A percentile compares a stretch with the other conserved stretches of the same genome.
Conservation (phyloP, 2,329 filamentous ascomycete species). For the Sarocladiaceae sp. region DNA sequence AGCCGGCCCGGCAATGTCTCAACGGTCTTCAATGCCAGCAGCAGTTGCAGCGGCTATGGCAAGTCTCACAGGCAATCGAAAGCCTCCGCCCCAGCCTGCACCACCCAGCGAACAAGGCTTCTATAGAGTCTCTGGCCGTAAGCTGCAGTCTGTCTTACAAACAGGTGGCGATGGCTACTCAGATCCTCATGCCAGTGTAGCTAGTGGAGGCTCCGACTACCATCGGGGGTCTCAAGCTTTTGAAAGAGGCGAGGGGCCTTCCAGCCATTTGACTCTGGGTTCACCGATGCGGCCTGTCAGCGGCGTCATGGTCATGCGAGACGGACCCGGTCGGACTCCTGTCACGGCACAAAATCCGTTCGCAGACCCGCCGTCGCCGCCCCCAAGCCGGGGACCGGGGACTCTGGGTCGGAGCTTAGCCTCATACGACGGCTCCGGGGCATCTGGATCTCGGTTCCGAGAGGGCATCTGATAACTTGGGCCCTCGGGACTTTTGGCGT, state of each 20-base stretch:
- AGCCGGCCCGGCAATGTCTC: slow-evolving; percentile 34
- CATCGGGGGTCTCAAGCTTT: slow-evolving; percentile 50
- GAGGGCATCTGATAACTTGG: slow-evolving; percentile 29
- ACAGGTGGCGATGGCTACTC: slow-evolving; percentile 61
- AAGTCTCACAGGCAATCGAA: slow-evolving; percentile 38
- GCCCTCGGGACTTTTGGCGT: neutral
- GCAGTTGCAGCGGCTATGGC: slow-evolving; percentile 47
- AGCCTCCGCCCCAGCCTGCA: slow-evolving; percentile 21
- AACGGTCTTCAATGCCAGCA: slow-evolving; percentile 33
- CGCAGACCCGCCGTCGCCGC: slow-evolving; percentile 26
- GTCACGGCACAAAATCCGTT: slow-evolving; percentile 53
- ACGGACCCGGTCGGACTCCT: slow-evolving; percentile 62
- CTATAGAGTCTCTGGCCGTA: slow-evolving; percentile 61
- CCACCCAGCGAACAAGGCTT: slow-evolving; percentile 53
- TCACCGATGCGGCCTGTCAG: slow-evolving; percentile 57
- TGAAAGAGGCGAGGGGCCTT: slow-evolving; percentile 26
- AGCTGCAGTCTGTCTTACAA: slow-evolving; percentile 59
- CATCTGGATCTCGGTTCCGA: slow-evolving; percentile 35
- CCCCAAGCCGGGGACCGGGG: slow-evolving; percentile 26
- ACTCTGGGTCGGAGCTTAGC: slow-evolving; percentile 32
- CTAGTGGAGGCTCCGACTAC: slow-evolving; percentile 48
- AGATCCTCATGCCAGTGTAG: slow-evolving; percentile 39
- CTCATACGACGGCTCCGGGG: slow-evolving; percentile 29
- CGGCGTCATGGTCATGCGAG: slow-evolving; percentile 55
- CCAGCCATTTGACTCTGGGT: slow-evolving; percentile 46